These are phyloP conservation scores for Jackrogersella multiformis DNA, from an alignment of 495 filamentous ascomycete genomes.

Conservation along the genomic window DNA sequence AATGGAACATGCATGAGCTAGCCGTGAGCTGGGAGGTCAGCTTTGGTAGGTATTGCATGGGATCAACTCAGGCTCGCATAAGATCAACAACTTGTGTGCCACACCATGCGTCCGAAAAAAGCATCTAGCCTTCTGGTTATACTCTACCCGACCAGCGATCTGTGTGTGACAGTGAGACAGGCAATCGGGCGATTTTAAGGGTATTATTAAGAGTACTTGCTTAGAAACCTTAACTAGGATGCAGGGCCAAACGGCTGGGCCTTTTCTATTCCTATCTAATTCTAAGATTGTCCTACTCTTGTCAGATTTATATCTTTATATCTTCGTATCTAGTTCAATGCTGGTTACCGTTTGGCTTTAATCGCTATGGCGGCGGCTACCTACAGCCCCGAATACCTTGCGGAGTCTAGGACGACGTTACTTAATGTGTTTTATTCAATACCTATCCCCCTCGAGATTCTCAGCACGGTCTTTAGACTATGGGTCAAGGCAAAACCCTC, in stretches of 20 bases:
- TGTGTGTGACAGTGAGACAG: slow-evolving; percentile 1
- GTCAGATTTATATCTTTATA: slow-evolving; percentile 5
- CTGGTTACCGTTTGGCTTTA: neutral
- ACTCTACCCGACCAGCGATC: neutral
- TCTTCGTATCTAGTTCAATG: too few relatives aligned
- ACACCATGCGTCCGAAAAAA: slow-evolving; percentile 7
- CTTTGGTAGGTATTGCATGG: slow-evolving; percentile 15
- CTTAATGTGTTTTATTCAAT: slow-evolving; percentile 38
- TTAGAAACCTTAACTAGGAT: too few relatives aligned
- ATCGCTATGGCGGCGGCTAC: slow-evolving; percentile 29
- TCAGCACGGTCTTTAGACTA: slow-evolving; percentile 38
- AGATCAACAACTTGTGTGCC: slow-evolving; percentile 7
- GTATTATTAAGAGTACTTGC: slow-evolving; percentile 10
- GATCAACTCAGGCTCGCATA: slow-evolving; percentile 14
- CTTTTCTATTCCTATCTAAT: neutral
- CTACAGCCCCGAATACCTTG: slow-evolving; percentile 38
- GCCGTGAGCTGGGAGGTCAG: slow-evolving; percentile 12
- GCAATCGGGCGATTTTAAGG: neutral
- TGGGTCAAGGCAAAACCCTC: slow-evolving; percentile 34
- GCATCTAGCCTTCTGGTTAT: slow-evolving; percentile 4
- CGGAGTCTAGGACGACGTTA: slow-evolving; percentile 36
- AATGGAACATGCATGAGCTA: slow-evolving; percentile 9
- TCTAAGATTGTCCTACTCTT: neutral
- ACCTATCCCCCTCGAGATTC: slow-evolving; percentile 42
- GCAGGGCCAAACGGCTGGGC: neutral